Base-by-base conservation (phyloP, 805 yeast species). In the Metschnikowia cubensis region DNA sequence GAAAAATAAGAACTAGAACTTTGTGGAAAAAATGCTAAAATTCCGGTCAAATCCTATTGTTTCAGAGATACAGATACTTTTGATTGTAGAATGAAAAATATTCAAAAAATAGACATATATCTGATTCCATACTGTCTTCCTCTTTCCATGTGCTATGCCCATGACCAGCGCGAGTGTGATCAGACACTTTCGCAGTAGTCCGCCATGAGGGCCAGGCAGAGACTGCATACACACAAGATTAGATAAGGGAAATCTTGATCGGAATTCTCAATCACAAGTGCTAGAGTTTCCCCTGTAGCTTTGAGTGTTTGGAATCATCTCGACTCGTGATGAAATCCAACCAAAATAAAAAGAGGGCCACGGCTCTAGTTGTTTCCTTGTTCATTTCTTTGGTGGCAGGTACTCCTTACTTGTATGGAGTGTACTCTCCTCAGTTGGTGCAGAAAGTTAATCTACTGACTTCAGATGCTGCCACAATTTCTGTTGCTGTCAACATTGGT, bases 381-480 rank as follows among this genome's bases (percentile, higher is more conserved):
- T 59, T 84, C 15, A 83, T 83, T 7, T 77, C 87, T 0, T 59
- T 85, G 42, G 89, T 85, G 0, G 77, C 89, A 3, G 92, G 94
- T 2, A 85, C 90, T 2, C 87, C 89, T 0, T 87, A 87, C 58
- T 68, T 85, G 13, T 87, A 82, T 62, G 87, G 91, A 0, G 80
- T 82, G n/a, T 87, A 81, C 61, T 83, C 89, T 1, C 91, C 92
- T 1, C 90, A 86, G 61, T 68, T 87, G 54, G 75, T 84, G 25
- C 68, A 72, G 22, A 68, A 75, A 56, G 80, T 85, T 21, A 76
- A 81, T 0, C 71, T 86, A 25, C 76, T 84, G 0, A 77, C 85
- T 0, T 70, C 81, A 0, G 81, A 80, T 53, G 80, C 89, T 6
- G 87, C 90, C 2, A 75, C 79, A 13, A 71, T 87, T 4, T 81